Evolutionary conservation across 2,329 filamentous ascomycete species (phyloP).

Genomic region (Clonostachys chloroleuca): DNA sequence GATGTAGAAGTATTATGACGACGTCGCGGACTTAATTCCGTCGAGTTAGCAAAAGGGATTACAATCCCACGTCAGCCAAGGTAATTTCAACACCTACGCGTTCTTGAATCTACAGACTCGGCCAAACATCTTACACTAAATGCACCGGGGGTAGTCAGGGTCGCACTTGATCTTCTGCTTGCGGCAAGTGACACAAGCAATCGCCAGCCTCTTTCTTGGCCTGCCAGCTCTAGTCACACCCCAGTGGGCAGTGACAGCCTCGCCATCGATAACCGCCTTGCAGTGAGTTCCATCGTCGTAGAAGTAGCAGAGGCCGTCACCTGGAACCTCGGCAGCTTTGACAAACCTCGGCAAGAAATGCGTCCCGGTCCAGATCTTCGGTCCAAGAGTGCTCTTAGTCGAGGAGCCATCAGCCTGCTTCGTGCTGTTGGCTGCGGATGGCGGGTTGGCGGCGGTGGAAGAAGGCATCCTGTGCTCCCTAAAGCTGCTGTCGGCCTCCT

Average conservation of each 20-base stretch:
- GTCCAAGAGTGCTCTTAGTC: conserved; percentile 57
- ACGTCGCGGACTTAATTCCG: conserved; percentile 42
- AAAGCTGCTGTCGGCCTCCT: conserved; percentile 18
- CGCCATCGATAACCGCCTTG: conserved; percentile 79
- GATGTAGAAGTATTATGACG: conserved; percentile 54
- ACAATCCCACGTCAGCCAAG: no score
- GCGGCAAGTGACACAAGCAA: conserved; percentile 88
- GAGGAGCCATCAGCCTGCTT: conserved; percentile 31
- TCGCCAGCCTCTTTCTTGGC: conserved; percentile 83
- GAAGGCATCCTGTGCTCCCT: conserved; percentile 14
- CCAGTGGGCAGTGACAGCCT: conserved; percentile 86
- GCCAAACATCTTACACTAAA: conserved; percentile 90
- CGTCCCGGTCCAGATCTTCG: conserved; percentile 66
- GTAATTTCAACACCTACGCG: conserved; percentile 57
- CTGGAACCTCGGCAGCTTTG: conserved; percentile 61
- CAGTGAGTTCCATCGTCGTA: conserved; percentile 83
- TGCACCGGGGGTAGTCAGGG: conserved; percentile 79
- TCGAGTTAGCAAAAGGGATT: not conserved
- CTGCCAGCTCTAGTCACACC: conserved; percentile 92
- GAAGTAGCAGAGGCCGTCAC: conserved; percentile 78
- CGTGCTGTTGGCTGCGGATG: conserved; percentile 18
- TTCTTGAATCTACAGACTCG: conserved; percentile 80
- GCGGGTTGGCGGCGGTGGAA: conserved; percentile 16
- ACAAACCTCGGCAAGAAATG: conserved; percentile 65
- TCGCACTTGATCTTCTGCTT: conserved; percentile 99